A percentile compares a stretch with the other conserved stretches of the same genome.
Conservation (phyloP, 2,329 filamentous ascomycete genomes). For the Fusarium caatingaense region DNA sequence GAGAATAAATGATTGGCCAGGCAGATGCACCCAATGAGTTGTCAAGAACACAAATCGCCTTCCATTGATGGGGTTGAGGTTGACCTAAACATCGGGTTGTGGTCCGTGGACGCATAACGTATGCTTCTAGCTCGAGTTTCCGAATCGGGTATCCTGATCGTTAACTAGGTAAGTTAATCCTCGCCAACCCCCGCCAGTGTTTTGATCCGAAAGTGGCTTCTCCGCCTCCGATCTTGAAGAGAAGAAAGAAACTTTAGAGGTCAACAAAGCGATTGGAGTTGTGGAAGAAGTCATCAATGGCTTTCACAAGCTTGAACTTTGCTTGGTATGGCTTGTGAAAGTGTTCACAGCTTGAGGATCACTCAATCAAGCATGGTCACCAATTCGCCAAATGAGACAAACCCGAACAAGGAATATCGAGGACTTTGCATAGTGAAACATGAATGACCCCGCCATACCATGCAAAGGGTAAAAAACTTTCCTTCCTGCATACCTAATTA, state of each 20-base stretch:
- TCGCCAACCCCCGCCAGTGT: conserved; percentile 12
- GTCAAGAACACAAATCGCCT: background rate
- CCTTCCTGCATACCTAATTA: conserved; percentile 10
- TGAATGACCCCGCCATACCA: conserved; percentile 24
- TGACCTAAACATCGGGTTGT: background rate
- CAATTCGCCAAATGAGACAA: background rate
- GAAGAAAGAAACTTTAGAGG: background rate
- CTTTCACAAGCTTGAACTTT: background rate
- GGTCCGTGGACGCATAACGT: background rate
- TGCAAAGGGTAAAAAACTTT: conserved; percentile 9
- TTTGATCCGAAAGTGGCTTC: conserved; percentile 4
- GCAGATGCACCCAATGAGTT: background rate
- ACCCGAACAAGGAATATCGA: background rate
- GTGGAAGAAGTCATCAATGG: background rate
- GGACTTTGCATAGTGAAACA: background rate
- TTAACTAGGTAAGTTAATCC: background rate
- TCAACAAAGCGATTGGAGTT: background rate
- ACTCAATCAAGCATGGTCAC: background rate
- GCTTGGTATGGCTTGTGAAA: background rate
- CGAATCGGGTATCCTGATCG: conserved; percentile 40
- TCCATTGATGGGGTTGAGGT: background rate
- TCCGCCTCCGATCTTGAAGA: background rate
- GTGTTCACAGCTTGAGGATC: background rate
- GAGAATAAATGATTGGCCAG: conserved; percentile 15
- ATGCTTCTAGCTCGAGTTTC: conserved; percentile 14